phyloP scores from a whole-genome alignment of 2,329 filamentous ascomycete genomes.

The Fusarium burgessii region DNA sequence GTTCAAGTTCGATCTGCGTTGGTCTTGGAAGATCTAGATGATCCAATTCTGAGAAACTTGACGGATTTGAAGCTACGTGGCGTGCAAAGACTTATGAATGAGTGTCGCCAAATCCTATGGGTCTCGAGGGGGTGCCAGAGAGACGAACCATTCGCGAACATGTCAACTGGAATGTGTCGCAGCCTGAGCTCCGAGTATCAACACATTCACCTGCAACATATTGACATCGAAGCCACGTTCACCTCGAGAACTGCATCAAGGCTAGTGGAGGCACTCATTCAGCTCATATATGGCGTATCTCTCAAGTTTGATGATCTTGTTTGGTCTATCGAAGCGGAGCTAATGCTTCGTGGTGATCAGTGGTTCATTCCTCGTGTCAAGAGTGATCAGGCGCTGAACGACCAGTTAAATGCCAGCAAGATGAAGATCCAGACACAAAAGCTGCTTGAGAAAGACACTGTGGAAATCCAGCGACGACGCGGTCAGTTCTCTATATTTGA shows the following conservation, averaged over 20 bases:
- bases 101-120: not conserved
- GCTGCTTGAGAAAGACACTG: not conserved
- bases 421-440: not conserved
- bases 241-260: not conserved
- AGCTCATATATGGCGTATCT: not conserved
- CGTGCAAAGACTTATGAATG: slow-evolving; percentile 7
- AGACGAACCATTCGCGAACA: slow-evolving; percentile 10
- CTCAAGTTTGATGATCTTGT: not conserved
- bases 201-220: slow-evolving; percentile 13
- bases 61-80: slow-evolving; percentile 1
- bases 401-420: slow-evolving; percentile 2
- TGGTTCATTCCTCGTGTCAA: slow-evolving; percentile 4
- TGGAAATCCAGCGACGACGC: not conserved
- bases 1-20: not conserved
- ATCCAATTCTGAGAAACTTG: slow-evolving; percentile 7
- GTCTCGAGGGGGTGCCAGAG: slow-evolving; percentile 6
- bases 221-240: not conserved
- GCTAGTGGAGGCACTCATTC: not conserved
- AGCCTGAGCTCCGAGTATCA: slow-evolving; percentile 9
- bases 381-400: not conserved
- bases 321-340: not conserved
- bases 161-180: slow-evolving; percentile 18
- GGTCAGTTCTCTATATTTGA: not conserved
- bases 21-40: slow-evolving; percentile 11
- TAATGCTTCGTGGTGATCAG: not conserved